A percentile compares a stretch with the other conserved stretches of the same genome.
These are phyloP conservation scores for Aquilaria malaccensis DNA, from an alignment of 345 rosid species.

Conservation along the genomic window DNA sequence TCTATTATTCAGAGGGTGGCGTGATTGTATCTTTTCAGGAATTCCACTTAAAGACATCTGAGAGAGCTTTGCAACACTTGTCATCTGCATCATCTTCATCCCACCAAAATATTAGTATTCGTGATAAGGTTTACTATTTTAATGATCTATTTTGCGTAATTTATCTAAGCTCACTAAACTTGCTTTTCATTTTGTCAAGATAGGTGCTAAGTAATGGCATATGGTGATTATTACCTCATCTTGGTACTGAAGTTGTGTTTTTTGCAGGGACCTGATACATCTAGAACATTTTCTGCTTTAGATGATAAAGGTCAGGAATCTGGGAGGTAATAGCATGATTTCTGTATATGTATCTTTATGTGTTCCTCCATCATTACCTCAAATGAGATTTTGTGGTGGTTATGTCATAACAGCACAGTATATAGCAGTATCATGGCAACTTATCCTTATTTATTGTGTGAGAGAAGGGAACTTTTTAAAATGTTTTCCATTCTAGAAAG, in stretches of 20 bases:
- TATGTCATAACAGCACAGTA: too few relatives aligned
- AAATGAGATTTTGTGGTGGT: conserved; percentile 1
- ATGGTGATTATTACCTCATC: too few relatives aligned
- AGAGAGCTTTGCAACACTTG: conserved; percentile 81
- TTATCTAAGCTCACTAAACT: too few relatives aligned
- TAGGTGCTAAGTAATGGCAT: too few relatives aligned
- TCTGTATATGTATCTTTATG: background rate
- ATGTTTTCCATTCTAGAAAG: too few relatives aligned
- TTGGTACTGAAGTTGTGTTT: background rate
- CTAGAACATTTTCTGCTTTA: conserved; percentile 24
- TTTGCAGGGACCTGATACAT: conserved; percentile 41
- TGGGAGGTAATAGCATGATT: conserved; percentile 33
- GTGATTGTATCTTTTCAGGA: conserved; percentile 36
- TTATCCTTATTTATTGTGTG: too few relatives aligned
- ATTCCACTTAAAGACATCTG: conserved; percentile 76
- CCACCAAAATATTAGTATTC: conserved; percentile 20
- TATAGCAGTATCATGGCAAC: too few relatives aligned
- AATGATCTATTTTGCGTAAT: background rate
- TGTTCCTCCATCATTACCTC: background rate
- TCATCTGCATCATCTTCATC: conserved; percentile 39
- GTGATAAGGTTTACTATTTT: conserved; percentile 42
- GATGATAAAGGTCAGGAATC: conserved; percentile 46
- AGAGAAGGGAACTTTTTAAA: too few relatives aligned
- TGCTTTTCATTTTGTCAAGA: too few relatives aligned
- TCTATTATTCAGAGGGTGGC: too few relatives aligned